Evolutionary conservation across 345 rosid genomes (phyloP).

Genomic region (Erucastrum elatum): DNA sequence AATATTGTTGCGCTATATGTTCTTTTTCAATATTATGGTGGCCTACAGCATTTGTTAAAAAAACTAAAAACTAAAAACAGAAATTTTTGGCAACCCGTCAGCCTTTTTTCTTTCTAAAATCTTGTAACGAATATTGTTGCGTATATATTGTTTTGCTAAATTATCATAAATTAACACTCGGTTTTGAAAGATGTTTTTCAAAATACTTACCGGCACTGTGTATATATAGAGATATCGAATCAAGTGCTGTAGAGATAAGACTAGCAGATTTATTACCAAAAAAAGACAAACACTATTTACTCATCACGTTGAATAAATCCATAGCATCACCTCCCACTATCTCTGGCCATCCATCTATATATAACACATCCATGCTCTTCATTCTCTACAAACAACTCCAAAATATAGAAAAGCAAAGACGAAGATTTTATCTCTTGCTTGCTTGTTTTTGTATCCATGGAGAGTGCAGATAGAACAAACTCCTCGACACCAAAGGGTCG

Average conservation of each 20-base stretch:
- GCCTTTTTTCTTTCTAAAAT: no score
- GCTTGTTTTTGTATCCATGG: conserved; percentile 17
- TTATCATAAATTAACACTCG: not conserved
- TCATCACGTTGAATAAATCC: conserved; percentile 31
- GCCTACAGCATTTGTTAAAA: no score
- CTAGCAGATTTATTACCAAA: conserved; percentile 12
- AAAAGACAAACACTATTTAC: conserved; percentile 13
- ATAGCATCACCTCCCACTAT: conserved; percentile 23
- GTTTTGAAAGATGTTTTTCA: not conserved
- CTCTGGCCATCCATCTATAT: conserved; percentile 17
- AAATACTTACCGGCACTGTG: not conserved
- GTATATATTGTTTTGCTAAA: no score
- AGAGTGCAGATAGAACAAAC: conserved; percentile 18
- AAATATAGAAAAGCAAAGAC: not conserved
- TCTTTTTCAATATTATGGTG: no score
- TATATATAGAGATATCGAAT: conserved; percentile 11
- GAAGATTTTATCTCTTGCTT: not conserved
- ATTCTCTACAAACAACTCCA: not conserved
- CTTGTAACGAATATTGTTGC: no score
- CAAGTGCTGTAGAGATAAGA: conserved; percentile 26
- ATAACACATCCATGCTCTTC: conserved; percentile 24
- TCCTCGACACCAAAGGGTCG: conserved; percentile 8
- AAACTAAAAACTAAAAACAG: no score
- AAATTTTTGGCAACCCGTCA: no score
- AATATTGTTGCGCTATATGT: not conserved